These are phyloP conservation scores for Wickerhamiella kurtzmanii DNA, from an alignment of 805 yeast species.

Conservation along the genomic window DNA sequence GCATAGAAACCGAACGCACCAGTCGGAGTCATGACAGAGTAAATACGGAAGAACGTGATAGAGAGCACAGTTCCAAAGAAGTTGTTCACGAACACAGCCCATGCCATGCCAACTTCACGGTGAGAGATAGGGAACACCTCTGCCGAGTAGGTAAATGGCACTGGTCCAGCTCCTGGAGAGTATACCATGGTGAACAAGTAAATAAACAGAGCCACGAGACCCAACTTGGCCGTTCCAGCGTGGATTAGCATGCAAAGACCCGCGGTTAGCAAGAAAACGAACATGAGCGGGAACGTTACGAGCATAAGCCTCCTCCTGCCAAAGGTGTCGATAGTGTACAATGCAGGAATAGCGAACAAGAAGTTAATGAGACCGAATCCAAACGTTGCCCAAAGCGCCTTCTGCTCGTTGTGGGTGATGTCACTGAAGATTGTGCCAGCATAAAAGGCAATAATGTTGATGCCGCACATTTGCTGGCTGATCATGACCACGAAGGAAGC, in stretches of 20 bases:
- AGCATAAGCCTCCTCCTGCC: conserved; percentile 56
- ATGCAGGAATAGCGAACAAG: conserved; percentile 70
- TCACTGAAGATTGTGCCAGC: conserved; percentile 62
- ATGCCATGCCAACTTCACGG: conserved; percentile 20
- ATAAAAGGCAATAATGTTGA: conserved; percentile 77
- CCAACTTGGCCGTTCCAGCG: conserved; percentile 35
- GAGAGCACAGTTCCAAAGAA: conserved; percentile 47
- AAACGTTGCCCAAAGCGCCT: conserved; percentile 66
- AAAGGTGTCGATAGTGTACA: conserved; percentile 61
- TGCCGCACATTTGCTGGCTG: conserved; percentile 86
- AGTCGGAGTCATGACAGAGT: conserved; percentile 52
- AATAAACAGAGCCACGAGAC: conserved; percentile 56
- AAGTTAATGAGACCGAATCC: conserved; percentile 78
- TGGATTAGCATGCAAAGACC: conserved; percentile 60
- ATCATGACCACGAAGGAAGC: conserved; percentile 77
- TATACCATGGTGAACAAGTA: conserved; percentile 61
- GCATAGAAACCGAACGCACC: conserved; percentile 89
- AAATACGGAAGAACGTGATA: conserved; percentile 66
- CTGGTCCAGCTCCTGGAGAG: conserved; percentile 81
- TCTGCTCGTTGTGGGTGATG: conserved; percentile 33
- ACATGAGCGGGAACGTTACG: conserved; percentile 47
- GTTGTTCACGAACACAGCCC: conserved; percentile 35
- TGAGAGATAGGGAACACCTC: conserved; percentile 33
- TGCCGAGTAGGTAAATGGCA: conserved; percentile 74
- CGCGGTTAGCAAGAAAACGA: conserved; percentile 36